Evolutionary conservation across 2,329 filamentous ascomycete species (phyloP).

Genomic region (Aureobasidium musti): DNA sequence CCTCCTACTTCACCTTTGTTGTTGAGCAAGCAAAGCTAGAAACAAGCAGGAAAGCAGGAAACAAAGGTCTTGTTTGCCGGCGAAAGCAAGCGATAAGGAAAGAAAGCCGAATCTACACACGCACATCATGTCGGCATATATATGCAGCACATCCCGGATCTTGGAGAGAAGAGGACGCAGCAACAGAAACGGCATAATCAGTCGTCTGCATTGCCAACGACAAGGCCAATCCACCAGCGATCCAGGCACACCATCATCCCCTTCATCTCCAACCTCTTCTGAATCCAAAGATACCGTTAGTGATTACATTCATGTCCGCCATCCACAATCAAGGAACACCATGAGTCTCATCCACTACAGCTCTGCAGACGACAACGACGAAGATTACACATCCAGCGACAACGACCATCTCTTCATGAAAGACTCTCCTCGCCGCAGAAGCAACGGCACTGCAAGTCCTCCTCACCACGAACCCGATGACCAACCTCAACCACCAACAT

Average conservation of each 20-base stretch:
- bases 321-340: neutral
- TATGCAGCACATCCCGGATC: neutral
- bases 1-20: neutral
- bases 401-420: conserved; percentile 25
- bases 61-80: conserved; percentile 2
- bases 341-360: conserved; percentile 22
- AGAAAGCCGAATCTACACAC: neutral
- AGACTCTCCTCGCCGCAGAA: neutral
- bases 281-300: neutral
- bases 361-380: conserved; percentile 1
- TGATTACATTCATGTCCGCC: neutral
- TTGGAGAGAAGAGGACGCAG: neutral
- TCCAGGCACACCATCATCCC: neutral
- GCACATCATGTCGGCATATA: neutral
- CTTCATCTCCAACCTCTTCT: neutral
- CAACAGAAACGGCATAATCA: neutral
- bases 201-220: neutral
- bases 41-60: neutral
- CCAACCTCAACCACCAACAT: neutral
- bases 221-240: neutral
- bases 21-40: neutral
- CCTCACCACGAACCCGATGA: neutral
- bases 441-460: neutral
- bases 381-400: conserved; percentile 18
- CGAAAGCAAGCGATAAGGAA: neutral